Evolutionary conservation across 2,329 filamentous ascomycete species (phyloP), one percentile per base, ranked within the genome.

Genomic region (Penicillium occitanis): DNA sequence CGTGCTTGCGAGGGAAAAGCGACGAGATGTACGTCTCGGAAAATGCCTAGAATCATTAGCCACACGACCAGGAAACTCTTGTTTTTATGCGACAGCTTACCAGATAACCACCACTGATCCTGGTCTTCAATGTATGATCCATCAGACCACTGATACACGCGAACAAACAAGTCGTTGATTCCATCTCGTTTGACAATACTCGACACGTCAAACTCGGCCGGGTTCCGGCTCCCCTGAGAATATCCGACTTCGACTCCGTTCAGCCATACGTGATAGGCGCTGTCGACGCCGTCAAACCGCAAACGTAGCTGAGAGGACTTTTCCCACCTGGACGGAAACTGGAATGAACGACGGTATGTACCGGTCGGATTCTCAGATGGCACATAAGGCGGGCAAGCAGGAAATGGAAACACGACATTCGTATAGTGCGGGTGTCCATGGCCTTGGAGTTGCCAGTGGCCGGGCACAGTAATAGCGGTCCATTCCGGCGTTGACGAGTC

Each of bases 381-480:
- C 25, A 51, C 83, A 69, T 85, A 78, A 0, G 89, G 89, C 22
- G 89, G 88, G 67, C 85, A 84, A 3, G 87, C 85, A 0, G 87
- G 87, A 63, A 90, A 87, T 0, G 87, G 88, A 68, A 83, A 90
- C 60, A 86, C 81, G 28, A 88, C 82, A 69, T 91, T 91, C 13
- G 88, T 90, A 71, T 91, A 91, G 70, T 88, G 87, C 0, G 89
- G 89, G 62, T 80, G 80, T 19, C 88, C 88, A 72, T 87, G 86
- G 48, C 88, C 88, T 75, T 91, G 86, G 11, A 90, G 78, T 75
- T 90, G 88, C 89, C 89, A 91, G 72, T 88, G 87, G 3, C 86
- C 86, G 0, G 88, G 88, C 0, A 91, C 88, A 14, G 82, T 71
- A 50, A 89, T 86, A 1, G 58, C 63, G 10, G 58, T 61, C 68